Evolutionary conservation across 1,284 basidiomycete species (phyloP), one percentile per base, ranked within the genome.

Genomic region (Pseudozyma sp.): DNA sequence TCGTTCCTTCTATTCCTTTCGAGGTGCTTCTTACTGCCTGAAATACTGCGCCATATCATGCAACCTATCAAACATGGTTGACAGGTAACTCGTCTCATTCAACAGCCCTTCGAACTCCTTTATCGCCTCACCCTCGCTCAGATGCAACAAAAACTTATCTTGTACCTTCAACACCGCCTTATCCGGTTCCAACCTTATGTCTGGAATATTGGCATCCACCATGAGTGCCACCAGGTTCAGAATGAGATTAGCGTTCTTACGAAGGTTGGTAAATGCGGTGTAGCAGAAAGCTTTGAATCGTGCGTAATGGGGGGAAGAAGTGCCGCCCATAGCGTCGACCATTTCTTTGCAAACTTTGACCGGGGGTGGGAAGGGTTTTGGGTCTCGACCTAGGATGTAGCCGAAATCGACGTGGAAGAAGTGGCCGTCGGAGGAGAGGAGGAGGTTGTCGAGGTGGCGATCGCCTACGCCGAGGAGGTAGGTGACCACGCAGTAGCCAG

Each of bases 281-380:
- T 95, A 95, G 85, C 94, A 97, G 76, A 97, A 91, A 73, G 91
- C 92, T 86, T 96, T 95, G 90, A 99, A 99, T 40, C 95, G 91
- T 31, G 90, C 89, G 85, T 99, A 95, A 95, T 82, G 92, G 89
- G n/a, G 92, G 90, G 40, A 82, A 7, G 57, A 44, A 1, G 83
- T 64, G 5, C 97, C 96, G 16, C 97, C 97, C 95, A 99, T 97
- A 9, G 93, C 95, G 82, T 99, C 97, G 0, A 99, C 94, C 97
- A 99, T 99, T 85, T 99, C 97, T 80, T 97, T 96, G 86, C 95
- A 97, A 34, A 99, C 93, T 86, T 99, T 99, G 79, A 99, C 95
- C 1, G 95, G 93, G 1, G 97, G 97, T 5, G 97, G 95, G 83
- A 97, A 97, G 0, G 95, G 95, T 85, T 99, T 99, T 0, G 97